A percentile compares a stretch with the other conserved stretches of the same genome.
Conservation (phyloP, 305 asterid species). For the Salvia sclarea region DNA sequence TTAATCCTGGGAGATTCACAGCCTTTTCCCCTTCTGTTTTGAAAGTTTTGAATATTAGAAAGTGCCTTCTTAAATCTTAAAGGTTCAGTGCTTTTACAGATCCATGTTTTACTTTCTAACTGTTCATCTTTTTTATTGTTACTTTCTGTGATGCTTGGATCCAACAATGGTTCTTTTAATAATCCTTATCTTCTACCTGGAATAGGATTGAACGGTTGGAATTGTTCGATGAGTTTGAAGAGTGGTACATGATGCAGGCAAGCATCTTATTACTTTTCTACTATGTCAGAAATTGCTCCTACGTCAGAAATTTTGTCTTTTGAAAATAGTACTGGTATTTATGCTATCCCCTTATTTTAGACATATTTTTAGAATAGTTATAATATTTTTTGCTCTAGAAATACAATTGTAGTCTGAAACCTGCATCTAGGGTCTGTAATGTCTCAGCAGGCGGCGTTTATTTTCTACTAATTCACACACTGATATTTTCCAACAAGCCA, state of each 20-base stretch:
- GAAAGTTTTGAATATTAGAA: not conserved
- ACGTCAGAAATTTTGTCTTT: slow-evolving; percentile 17
- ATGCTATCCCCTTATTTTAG: slow-evolving; percentile 1
- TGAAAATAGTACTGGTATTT: not conserved
- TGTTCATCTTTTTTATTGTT: slow-evolving; percentile 20
- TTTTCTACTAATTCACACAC: too few species aligned
- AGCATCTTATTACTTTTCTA: slow-evolving; percentile 39
- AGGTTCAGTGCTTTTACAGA: slow-evolving; percentile 29
- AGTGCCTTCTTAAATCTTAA: slow-evolving; percentile 29
- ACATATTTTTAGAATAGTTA: not conserved
- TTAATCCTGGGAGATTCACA: slow-evolving; percentile 3
- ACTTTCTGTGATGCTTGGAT: slow-evolving; percentile 25
- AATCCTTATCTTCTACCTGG: slow-evolving; percentile 35
- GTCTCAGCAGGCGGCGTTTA: slow-evolving; percentile 2
- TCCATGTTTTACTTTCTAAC: slow-evolving; percentile 34
- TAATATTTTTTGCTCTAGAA: slow-evolving; percentile 17
- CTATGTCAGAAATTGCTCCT: slow-evolving; percentile 16
- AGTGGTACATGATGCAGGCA: slow-evolving; percentile 98
- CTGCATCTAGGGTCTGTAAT: slow-evolving; percentile 12
- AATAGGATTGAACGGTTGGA: slow-evolving; percentile 87
- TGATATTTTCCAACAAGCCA: slow-evolving; percentile 13
- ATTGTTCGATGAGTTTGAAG: slow-evolving; percentile 97
- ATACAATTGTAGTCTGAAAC: not conserved
- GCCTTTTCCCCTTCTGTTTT: slow-evolving; percentile 15
- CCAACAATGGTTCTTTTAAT: slow-evolving; percentile 23